Conservation (phyloP, 371 early-diverging fungal genomes). For the Rhizopus sp. region DNA sequence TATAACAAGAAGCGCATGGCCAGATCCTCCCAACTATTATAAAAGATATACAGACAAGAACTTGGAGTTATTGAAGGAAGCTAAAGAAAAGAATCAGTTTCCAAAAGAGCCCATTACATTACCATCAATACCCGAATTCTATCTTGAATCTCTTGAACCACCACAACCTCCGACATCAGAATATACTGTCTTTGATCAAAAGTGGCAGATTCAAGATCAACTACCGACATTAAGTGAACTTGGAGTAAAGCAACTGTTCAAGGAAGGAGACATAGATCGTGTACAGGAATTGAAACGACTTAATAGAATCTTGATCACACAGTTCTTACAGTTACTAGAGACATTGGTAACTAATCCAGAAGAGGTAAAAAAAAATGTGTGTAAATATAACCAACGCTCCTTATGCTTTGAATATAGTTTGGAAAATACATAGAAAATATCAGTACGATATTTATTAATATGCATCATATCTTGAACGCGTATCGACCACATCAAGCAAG, state of each 20-base stretch:
- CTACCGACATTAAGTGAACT: constrained; percentile 65
- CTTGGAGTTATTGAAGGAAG: constrained; percentile 42
- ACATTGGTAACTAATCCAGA: constrained; percentile 57
- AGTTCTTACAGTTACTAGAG: constrained; percentile 68
- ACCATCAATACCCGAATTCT: constrained; percentile 50
- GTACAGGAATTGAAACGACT: constrained; percentile 73
- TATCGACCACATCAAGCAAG: constrained; percentile 74
- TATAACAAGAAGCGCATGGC: constrained; percentile 57
- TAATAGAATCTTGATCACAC: constrained; percentile 70
- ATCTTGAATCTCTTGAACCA: constrained; percentile 53
- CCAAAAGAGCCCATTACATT: constrained; percentile 29
- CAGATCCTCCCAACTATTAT: constrained; percentile 70
- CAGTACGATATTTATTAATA: constrained; percentile 70
- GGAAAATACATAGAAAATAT: constrained; percentile 62
- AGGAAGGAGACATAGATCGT: constrained; percentile 65
- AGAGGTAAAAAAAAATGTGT: constrained; percentile 35
- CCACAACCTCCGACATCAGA: constrained; percentile 64
- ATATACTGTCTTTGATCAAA: constrained; percentile 73
- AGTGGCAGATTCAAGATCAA: constrained; percentile 68
- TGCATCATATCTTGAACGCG: constrained; percentile 74
- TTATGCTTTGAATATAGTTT: constrained; percentile 43
- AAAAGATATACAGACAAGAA: constrained; percentile 68
- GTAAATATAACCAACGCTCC: background rate
- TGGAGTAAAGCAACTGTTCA: constrained; percentile 68
- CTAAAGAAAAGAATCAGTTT: constrained; percentile 24